A percentile compares a stretch with the other conserved stretches of the same genome.
Conservation (phyloP, 78 protist genomes). For the Tieghemostelium lacteum region DNA sequence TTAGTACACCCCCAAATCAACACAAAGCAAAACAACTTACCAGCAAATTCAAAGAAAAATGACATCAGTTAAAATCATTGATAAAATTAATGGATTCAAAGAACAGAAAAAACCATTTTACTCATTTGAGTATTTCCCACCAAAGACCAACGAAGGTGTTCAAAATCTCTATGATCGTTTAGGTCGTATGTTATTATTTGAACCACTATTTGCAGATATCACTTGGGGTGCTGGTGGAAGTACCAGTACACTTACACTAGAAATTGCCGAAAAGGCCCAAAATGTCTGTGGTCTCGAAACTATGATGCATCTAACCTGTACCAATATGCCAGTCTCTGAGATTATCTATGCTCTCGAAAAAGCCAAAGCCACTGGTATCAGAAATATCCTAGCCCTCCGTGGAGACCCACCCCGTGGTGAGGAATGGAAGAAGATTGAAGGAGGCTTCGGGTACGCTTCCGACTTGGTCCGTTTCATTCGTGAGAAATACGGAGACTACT, state of each 20-base stretch:
- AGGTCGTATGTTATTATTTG: slow-evolving; percentile 62
- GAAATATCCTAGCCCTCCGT: slow-evolving; percentile 94
- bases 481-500: slow-evolving; percentile 92
- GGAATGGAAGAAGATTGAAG: slow-evolving; percentile 87
- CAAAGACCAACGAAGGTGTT: slow-evolving; percentile 79
- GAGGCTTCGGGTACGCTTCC: slow-evolving; percentile 89
- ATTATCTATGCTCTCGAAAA: slow-evolving; percentile 73
- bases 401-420: slow-evolving; percentile 96
- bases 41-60: neutral
- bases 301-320: slow-evolving; percentile 95
- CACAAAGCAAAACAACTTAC: neutral
- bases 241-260: slow-evolving; percentile 81
- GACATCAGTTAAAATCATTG: slow-evolving; percentile 65
- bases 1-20: too few relatives aligned
- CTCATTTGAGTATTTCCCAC: slow-evolving; percentile 86
- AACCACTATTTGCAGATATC: slow-evolving; percentile 92
- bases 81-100: slow-evolving; percentile 34
- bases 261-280: slow-evolving; percentile 76
- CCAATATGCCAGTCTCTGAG: slow-evolving; percentile 81
- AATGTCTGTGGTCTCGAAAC: slow-evolving; percentile 79
- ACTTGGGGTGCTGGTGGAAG: slow-evolving; percentile 96
- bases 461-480: slow-evolving; percentile 94
- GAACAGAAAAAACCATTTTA: slow-evolving; percentile 44
- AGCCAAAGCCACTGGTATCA: slow-evolving; percentile 87
- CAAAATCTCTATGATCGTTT: slow-evolving; percentile 75